Conservation (phyloP, 2,329 filamentous ascomycete genomes). For the Botrytis paeoniae region DNA sequence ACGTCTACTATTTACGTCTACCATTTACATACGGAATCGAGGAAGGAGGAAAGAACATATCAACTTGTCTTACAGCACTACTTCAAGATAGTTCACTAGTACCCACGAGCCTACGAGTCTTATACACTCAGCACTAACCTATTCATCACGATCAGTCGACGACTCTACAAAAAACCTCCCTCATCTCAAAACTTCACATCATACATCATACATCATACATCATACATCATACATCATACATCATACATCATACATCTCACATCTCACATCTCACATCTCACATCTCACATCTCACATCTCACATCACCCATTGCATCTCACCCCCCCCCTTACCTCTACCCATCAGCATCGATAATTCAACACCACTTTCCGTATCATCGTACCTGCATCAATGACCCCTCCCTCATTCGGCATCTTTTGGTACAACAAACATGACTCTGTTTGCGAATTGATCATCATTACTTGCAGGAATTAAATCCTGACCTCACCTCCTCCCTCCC, state of each 20-base stretch:
- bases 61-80: too few species aligned
- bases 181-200: too few species aligned
- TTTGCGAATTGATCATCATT: slow-evolving; percentile 1
- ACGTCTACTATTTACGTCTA: background rate
- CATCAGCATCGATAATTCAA: background rate
- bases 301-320: too few species aligned
- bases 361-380: background rate
- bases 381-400: slow-evolving; percentile 13
- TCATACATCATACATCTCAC: too few species aligned
- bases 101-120: too few species aligned
- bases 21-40: background rate
- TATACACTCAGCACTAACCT: background rate
- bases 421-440: background rate
- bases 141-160: background rate
- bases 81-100: too few species aligned
- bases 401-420: background rate
- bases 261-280: too few species aligned
- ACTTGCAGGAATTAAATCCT: background rate
- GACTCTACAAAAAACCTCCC: background rate
- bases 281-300: too few species aligned
- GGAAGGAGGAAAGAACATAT: background rate
- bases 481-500: background rate
- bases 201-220: too few species aligned
- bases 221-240: too few species aligned
- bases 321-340: background rate